Base-by-base conservation (phyloP, 768 basidiomycete genomes). In the Cystofilobasidium capitatum region DNA sequence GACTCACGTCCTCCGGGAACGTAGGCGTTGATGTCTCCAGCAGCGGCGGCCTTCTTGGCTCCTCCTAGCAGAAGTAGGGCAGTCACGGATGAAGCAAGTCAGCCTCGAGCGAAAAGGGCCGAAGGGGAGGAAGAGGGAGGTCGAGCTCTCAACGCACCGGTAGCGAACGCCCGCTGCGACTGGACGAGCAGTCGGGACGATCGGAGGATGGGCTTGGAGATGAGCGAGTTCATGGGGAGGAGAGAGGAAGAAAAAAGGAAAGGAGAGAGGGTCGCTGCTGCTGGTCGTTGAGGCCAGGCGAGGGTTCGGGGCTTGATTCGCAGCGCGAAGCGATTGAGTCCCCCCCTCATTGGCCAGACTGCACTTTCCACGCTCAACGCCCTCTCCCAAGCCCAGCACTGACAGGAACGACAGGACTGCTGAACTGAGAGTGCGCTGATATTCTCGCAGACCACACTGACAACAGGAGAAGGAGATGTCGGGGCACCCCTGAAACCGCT, bases 1-100 rank as follows among this genome's bases (percentile, higher is more conserved):
- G n/a, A 77, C 76, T 76, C 72, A 78, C 77, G 77, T 71, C 77
- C 77, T 69, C 77, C 77, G 6, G 77, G 76, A 42, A 76, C 71
- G 70, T 77, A 78, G 61, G 75, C 74, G 73, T 69, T 58, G 54
- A 69, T 59, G 33, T 64, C 35, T 1, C n/a, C n/a, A n/a, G n/a
- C 67, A 29, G 62, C 37, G 12, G 40, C 58, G 39, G 65, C 58
- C 55, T 63, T 63, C 62, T 55, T 55, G 29, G 31, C 9, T 16
- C 17, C 51, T 3, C 51, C 51, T 55, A 17, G 7, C 6, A 20
- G 14, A 6, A 17, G 8, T 8, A 29, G 8, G 6, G 47, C 47
- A 49, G 20, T 22, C 17, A n/a, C 17, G 44, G 17, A 45, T 5
- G 44, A 6, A n/a, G 24, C 17, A 45, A n/a, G 9, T n/a, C 24